Evolutionary conservation across 257 asterid species (phyloP).

Genomic region (Cordia subcordata): DNA sequence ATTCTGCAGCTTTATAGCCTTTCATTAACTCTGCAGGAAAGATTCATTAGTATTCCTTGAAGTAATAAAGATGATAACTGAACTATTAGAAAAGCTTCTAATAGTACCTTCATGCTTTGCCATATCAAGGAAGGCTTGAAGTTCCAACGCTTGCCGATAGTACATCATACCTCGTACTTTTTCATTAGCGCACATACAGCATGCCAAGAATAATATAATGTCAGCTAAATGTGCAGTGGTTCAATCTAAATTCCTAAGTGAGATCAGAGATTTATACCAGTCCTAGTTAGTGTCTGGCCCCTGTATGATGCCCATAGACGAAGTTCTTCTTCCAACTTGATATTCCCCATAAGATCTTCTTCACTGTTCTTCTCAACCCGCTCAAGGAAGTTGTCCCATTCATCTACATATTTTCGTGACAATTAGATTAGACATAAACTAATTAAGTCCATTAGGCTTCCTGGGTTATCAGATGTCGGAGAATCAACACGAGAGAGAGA

Average conservation of each 20-base stretch:
- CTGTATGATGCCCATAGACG: constrained; percentile 97
- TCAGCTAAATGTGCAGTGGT: constrained; percentile 4
- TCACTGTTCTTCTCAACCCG: constrained; percentile 64
- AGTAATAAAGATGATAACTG: constrained; percentile 6
- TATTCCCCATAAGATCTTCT: constrained; percentile 67
- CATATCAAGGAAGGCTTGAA: constrained; percentile 98
- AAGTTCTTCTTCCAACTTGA: constrained; percentile 66
- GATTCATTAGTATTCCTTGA: constrained; percentile 9
- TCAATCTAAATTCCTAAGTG: constrained; percentile 11
- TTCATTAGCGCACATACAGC: constrained; percentile 2
- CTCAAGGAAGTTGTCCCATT: constrained; percentile 89
- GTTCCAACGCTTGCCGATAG: constrained; percentile 96
- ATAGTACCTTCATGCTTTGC: constrained; percentile 83
- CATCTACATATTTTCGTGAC: constrained; percentile 40
- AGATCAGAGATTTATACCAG: constrained; percentile 40
- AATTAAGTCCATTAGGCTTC: too few relatives aligned
- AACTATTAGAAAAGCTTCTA: constrained; percentile 11
- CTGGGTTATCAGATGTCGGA: too few relatives aligned
- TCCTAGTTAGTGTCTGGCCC: constrained; percentile 96
- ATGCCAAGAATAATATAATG: constrained; percentile 4
- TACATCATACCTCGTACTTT: constrained; percentile 99
- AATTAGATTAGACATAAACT: constrained; percentile 1
- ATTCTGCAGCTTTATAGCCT: constrained; percentile 86
- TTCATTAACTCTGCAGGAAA: constrained; percentile 67
- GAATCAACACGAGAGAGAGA: too few relatives aligned